Evolutionary conservation across 371 early-diverging fungal genomes (phyloP).

Genomic region (Mucor mucedo): DNA sequence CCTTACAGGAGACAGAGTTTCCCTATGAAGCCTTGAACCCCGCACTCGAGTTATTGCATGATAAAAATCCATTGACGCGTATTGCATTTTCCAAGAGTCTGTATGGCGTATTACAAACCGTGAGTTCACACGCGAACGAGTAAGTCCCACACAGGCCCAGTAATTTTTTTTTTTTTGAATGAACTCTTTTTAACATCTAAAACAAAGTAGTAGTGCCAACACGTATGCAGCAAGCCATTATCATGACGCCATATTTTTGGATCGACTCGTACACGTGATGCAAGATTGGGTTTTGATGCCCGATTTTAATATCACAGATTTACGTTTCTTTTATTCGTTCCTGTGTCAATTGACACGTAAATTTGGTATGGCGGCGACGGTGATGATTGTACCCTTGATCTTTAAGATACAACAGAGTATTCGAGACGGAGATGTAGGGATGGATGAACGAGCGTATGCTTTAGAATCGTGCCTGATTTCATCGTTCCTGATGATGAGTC

Average conservation of each 20-base stretch:
- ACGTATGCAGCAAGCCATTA: constrained; percentile 7
- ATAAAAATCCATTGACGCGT: constrained; percentile 25
- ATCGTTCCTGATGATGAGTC: constrained; percentile 45
- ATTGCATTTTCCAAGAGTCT: constrained; percentile 13
- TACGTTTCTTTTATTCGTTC: constrained; percentile 55
- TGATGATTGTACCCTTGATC: constrained; percentile 61
- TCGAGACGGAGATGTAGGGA: constrained; percentile 31
- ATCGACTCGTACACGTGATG: constrained; percentile 48
- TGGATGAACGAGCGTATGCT: constrained; percentile 54
- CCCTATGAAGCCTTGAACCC: constrained; percentile 23
- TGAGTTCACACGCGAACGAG: constrained; percentile 3
- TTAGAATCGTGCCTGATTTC: constrained; percentile 57
- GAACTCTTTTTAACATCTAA: too few species aligned
- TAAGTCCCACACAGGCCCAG: too few species aligned
- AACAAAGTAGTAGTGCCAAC: too few species aligned
- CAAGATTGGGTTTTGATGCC: constrained; percentile 50
- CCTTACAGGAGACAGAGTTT: constrained; percentile 2
- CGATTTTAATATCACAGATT: constrained; percentile 56
- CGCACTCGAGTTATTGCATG: constrained; percentile 23
- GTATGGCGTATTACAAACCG: constrained; percentile 5
- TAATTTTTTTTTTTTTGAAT: too few species aligned
- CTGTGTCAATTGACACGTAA: constrained; percentile 55
- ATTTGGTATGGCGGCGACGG: constrained; percentile 65
- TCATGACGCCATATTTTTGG: constrained; percentile 45
- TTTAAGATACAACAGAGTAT: constrained; percentile 61